Evolutionary conservation across 805 yeast species (phyloP).

Genomic region (Wickerhamiella hasegawae): DNA sequence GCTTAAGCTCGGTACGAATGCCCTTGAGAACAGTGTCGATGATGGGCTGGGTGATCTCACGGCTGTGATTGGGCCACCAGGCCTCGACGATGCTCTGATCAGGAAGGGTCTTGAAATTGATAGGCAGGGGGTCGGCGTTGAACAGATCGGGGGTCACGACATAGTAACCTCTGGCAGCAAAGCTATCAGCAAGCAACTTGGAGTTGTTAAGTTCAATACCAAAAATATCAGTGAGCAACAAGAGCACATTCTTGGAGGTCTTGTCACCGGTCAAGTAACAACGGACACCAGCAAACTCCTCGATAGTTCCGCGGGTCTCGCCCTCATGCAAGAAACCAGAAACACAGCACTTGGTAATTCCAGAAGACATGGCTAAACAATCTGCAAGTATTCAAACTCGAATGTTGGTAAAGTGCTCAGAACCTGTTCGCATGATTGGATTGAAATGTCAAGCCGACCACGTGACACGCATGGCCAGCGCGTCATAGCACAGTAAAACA

Average conservation of each 20-base stretch:
- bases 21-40: slow-evolving; percentile 31
- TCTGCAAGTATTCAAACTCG: slow-evolving; percentile 17
- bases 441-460: slow-evolving; percentile 90
- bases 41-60: slow-evolving; percentile 30
- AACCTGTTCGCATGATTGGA: slow-evolving; percentile 55
- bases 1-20: slow-evolving; percentile 29
- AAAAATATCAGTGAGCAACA: slow-evolving; percentile 47
- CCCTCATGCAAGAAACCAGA: no score
- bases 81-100: slow-evolving; percentile 12
- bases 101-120: slow-evolving; percentile 10
- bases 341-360: no score
- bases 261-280: slow-evolving; percentile 34
- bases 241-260: slow-evolving; percentile 36
- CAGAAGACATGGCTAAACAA: no score
- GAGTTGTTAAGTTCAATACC: slow-evolving; percentile 47
- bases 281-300: no score
- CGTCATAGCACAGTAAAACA: no score
- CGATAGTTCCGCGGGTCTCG: no score
- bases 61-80: slow-evolving; percentile 42
- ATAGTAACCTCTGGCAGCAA: slow-evolving; percentile 45
- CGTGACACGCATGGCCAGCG: no score
- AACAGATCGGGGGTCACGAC: slow-evolving; percentile 65
- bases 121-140: slow-evolving; percentile 28
- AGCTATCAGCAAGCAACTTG: slow-evolving; percentile 30
- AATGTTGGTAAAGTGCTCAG: slow-evolving; percentile 15